These are phyloP conservation scores for Suhomyces xylopsoci DNA, from an alignment of 805 yeast species.

Conservation along the genomic window DNA sequence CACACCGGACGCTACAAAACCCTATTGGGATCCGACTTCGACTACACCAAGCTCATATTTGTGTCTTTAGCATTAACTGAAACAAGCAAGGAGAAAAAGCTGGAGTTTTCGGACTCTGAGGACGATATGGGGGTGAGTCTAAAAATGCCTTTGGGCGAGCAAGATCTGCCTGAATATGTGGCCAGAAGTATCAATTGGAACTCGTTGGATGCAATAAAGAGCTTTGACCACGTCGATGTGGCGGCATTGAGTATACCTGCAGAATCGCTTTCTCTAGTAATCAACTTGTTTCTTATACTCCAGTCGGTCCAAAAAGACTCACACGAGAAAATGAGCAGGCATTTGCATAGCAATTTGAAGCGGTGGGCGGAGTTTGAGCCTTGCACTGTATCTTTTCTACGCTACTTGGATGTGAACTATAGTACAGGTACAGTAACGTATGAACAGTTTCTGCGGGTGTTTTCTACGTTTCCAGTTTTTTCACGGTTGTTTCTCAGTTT, in stretches of 20 bases:
- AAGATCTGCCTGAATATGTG: constrained; percentile 10
- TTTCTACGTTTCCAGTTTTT: constrained; percentile 15
- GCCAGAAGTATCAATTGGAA: constrained; percentile 25
- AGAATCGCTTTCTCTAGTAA: constrained; percentile 36
- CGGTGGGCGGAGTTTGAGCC: constrained; percentile 44
- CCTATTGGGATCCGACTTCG: constrained; percentile 33
- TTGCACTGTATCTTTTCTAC: constrained; percentile 44
- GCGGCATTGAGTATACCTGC: constrained; percentile 38
- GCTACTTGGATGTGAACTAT: constrained; percentile 47
- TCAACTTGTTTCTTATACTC: constrained; percentile 49
- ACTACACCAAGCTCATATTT: constrained; percentile 46
- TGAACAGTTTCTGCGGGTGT: constrained; percentile 15
- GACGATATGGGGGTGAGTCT: not conserved
- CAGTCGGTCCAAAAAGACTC: constrained; percentile 25
- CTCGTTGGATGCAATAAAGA: constrained; percentile 33
- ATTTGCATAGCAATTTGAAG: not conserved
- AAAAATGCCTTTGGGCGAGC: constrained; percentile 3
- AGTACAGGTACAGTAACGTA: constrained; percentile 14
- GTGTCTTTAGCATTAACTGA: constrained; percentile 33
- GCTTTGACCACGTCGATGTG: constrained; percentile 44
- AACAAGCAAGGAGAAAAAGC: not conserved
- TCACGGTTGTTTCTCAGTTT: constrained; percentile 16
- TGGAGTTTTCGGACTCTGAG: not conserved
- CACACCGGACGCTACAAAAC: constrained; percentile 41
- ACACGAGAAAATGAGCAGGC: not conserved